Evolutionary conservation across 345 rosid genomes (phyloP).

Genomic region (Streptanthus diversifolius): DNA sequence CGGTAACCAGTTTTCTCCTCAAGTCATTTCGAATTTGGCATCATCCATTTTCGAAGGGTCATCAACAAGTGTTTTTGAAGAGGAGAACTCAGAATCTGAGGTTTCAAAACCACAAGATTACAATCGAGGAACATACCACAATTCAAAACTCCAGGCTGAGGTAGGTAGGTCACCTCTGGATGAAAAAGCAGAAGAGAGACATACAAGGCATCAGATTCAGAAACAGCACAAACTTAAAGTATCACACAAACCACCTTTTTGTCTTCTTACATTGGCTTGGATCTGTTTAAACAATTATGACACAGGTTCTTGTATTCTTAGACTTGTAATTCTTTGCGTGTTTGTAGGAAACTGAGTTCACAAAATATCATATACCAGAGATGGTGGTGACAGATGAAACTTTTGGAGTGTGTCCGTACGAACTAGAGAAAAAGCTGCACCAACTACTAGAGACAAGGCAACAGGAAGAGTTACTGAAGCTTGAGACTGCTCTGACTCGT

Average conservation of each 20-base stretch:
- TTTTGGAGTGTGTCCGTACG: slow-evolving; percentile 55
- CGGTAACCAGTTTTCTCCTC: slow-evolving; percentile 28
- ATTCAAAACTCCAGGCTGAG: slow-evolving; percentile 59
- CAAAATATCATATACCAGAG: slow-evolving; percentile 9
- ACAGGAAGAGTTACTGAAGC: slow-evolving; percentile 63
- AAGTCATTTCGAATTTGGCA: slow-evolving; percentile 32
- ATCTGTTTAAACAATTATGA: slow-evolving; percentile 2
- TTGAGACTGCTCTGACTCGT: slow-evolving; percentile 52
- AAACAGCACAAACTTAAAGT: slow-evolving; percentile 36
- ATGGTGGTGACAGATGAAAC: slow-evolving; percentile 28
- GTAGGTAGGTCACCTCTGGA: slow-evolving; percentile 43
- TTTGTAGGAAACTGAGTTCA: slow-evolving; percentile 7
- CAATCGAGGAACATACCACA: slow-evolving; percentile 43
- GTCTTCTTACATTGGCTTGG: neutral
- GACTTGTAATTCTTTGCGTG: neutral
- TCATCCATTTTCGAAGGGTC: slow-evolving; percentile 38
- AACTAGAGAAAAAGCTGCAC: slow-evolving; percentile 64
- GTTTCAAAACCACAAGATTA: slow-evolving; percentile 38
- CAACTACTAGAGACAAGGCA: slow-evolving; percentile 62
- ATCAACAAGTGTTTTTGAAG: slow-evolving; percentile 29
- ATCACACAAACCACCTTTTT: neutral
- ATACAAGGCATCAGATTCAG: slow-evolving; percentile 14
- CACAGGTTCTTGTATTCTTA: neutral
- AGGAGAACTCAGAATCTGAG: slow-evolving; percentile 30
- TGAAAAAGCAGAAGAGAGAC: slow-evolving; percentile 38